Percentiles rank a stretch among this genome's conserved stretches.
phyloP scores from a whole-genome alignment of 2,329 filamentous ascomycete species.

The Amauroascus niger region DNA sequence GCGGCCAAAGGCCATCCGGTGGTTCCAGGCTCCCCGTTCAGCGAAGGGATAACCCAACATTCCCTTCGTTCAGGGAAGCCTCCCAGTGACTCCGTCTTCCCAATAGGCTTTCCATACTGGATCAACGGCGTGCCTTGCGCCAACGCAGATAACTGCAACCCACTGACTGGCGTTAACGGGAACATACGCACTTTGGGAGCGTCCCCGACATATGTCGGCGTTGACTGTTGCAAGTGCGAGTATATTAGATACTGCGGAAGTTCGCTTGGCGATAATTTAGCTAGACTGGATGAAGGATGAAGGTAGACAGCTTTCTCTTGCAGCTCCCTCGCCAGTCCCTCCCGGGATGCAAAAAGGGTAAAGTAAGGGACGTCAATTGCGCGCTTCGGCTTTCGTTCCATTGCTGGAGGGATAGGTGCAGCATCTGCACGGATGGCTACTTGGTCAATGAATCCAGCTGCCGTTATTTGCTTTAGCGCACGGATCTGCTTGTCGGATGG shows the following conservation, averaged over 20 bases:
- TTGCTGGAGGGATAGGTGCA: conserved; percentile 61
- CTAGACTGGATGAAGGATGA: conserved; percentile 73
- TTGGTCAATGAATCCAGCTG: conserved; percentile 87
- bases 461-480: conserved; percentile 80
- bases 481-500: conserved; percentile 60
- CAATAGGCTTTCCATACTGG: conserved; percentile 80
- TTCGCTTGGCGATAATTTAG: conserved; percentile 57
- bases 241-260: conserved; percentile 85
- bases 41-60: conserved; percentile 71
- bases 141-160: conserved; percentile 63
- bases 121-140: conserved; percentile 78
- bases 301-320: conserved; percentile 67
- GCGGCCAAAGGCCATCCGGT: conserved; percentile 77
- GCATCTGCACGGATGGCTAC: conserved; percentile 85
- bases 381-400: conserved; percentile 61
- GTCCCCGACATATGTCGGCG: conserved; percentile 45
- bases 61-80: conserved; percentile 50
- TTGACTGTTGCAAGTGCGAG: conserved; percentile 65
- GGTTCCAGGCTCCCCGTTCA: conserved; percentile 59
- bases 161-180: conserved; percentile 68
- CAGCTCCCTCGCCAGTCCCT: conserved; percentile 35
- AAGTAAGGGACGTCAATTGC: conserved; percentile 88
- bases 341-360: conserved; percentile 63
- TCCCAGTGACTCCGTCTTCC: conserved; percentile 54
- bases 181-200: conserved; percentile 78